phyloP scores from a whole-genome alignment of 75 land plant genomes.

The Adiantum capillusveneris region DNA sequence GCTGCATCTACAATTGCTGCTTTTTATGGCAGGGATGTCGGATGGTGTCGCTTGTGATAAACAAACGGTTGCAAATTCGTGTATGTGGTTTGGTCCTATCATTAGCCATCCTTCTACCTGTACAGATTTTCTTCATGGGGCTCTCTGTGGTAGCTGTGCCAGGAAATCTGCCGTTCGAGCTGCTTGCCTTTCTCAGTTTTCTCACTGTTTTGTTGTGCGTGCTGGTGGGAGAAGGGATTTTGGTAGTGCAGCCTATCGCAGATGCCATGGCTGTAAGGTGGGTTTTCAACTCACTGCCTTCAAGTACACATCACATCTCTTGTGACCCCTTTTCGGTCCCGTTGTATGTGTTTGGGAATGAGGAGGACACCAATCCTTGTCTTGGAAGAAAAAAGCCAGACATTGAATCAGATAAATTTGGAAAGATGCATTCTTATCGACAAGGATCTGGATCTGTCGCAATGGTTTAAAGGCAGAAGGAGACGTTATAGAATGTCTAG shows the following conservation, averaged over 20 bases:
- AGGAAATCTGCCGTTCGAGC: constrained; percentile 9
- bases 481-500: no score
- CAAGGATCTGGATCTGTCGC: no score
- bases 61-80: constrained; percentile 44
- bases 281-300: constrained; percentile 15
- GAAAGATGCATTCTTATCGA: no score
- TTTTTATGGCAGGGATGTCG: constrained; percentile 52
- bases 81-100: constrained; percentile 40
- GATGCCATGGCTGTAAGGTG: constrained; percentile 54
- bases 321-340: constrained; percentile 6
- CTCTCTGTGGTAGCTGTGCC: constrained; percentile 39
- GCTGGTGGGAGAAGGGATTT: constrained; percentile 48
- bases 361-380: constrained; percentile 10
- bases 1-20: constrained; percentile 24
- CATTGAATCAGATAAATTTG: no score
- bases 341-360: constrained; percentile 11
- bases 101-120: constrained; percentile 30
- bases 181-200: constrained; percentile 29
- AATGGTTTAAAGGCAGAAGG: no score
- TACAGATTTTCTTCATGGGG: constrained; percentile 47
- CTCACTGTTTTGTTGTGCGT: constrained; percentile 26
- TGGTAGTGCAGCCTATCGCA: constrained; percentile 56
- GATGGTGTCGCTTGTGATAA: constrained; percentile 56
- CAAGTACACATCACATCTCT: constrained; percentile 1
- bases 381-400: no score